Conservation (phyloP, 163 green algal species). For the Coccomyxa subellipsoidea region DNA sequence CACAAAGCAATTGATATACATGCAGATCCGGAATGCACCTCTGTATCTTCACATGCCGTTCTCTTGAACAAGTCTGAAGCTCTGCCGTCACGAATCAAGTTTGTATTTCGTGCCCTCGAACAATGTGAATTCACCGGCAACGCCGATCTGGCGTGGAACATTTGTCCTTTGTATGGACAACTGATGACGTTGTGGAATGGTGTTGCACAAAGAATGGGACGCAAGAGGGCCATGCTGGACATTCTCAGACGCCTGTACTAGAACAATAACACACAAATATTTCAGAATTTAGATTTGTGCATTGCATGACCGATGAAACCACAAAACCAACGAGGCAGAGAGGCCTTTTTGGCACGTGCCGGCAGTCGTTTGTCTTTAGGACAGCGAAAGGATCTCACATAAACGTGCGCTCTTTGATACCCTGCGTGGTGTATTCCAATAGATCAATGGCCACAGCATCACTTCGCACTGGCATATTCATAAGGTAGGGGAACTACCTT, state of each 20-base stretch:
- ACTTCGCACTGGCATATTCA: neutral
- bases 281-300: neutral
- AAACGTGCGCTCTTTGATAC: too few species aligned
- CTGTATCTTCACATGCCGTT: too few species aligned
- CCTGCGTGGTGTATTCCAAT: too few species aligned
- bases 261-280: neutral
- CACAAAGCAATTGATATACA: too few species aligned
- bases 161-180: neutral
- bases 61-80: too few species aligned
- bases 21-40: too few species aligned
- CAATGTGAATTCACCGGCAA: too few species aligned
- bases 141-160: neutral
- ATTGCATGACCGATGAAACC: neutral
- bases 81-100: too few species aligned
- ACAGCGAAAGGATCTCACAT: neutral
- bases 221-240: neutral
- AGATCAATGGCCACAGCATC: neutral
- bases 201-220: neutral
- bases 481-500: neutral
- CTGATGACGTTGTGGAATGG: neutral
- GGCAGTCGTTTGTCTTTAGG: neutral
- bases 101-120: too few species aligned
- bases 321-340: too few species aligned
- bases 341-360: neutral
- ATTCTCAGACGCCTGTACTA: neutral